Evolutionary conservation across 73 alveolate species (phyloP).

Genomic region (Symbiodinium natans): DNA sequence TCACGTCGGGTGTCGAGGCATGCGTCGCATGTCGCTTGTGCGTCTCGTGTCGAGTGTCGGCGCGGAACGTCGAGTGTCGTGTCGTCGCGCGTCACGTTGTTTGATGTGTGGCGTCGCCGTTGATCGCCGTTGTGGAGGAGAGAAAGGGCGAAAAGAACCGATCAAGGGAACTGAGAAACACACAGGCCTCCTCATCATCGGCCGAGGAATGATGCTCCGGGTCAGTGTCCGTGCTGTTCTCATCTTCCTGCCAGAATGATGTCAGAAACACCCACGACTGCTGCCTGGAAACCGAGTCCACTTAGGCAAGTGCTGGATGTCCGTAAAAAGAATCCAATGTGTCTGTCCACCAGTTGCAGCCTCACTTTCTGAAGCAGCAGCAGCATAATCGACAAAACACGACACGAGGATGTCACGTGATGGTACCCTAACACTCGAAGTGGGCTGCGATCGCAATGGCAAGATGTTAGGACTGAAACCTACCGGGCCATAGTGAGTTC

Average conservation of each 20-base stretch:
- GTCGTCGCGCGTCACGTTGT: no score
- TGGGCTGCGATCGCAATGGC: not conserved
- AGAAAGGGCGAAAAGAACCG: no score
- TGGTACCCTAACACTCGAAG: not conserved
- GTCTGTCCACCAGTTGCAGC: constrained; percentile 94
- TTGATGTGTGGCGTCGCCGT: no score
- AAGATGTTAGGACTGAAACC: not conserved
- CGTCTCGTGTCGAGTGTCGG: no score
- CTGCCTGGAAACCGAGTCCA: not conserved
- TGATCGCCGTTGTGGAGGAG: no score
- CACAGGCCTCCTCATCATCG: constrained; percentile 22
- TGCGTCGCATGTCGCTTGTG: no score
- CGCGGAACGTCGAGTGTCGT: no score
- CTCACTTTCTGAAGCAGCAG: not conserved
- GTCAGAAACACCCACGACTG: not conserved
- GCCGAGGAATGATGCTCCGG: constrained; percentile 34
- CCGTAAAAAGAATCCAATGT: constrained; percentile 75
- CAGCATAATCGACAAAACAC: not conserved
- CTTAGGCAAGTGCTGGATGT: constrained; percentile 7
- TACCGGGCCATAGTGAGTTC: not conserved
- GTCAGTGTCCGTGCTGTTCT: constrained; percentile 38
- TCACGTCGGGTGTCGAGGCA: no score
- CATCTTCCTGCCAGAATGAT: not conserved
- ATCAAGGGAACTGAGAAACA: no score
- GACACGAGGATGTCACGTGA: not conserved